Conservation (phyloP, 495 filamentous ascomycete species). For the Aspergillus asperescens region DNA sequence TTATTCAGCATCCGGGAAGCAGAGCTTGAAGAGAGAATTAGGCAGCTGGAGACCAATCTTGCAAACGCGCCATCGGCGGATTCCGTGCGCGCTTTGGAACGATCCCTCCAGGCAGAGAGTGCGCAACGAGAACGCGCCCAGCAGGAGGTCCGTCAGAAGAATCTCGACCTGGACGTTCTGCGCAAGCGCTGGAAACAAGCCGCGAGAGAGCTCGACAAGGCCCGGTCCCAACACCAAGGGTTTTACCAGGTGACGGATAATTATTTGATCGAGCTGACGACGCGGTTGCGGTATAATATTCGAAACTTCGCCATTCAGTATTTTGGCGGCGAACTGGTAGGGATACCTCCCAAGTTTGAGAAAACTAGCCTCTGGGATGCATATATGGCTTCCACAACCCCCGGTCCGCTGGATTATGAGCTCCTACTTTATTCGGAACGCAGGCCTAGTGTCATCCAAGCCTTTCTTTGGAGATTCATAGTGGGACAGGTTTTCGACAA, state of each 20-base stretch:
- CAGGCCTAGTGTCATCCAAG: constrained; percentile 1
- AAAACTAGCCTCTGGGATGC: not conserved
- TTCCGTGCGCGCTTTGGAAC: not conserved
- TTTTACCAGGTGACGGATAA: constrained; percentile 9
- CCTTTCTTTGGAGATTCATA: not conserved
- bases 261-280: constrained; percentile 8
- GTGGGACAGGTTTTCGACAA: not conserved
- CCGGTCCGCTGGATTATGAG: not conserved
- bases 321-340: not conserved
- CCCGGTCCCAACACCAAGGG: constrained; percentile 4
- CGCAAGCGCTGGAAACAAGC: constrained; percentile 7
- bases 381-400: not conserved
- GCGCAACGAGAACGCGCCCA: not conserved
- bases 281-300: constrained; percentile 2
- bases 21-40: not conserved
- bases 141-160: not conserved
- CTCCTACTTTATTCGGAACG: not conserved
- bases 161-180: not conserved
- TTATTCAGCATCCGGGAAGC: not conserved
- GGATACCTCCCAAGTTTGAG: not conserved
- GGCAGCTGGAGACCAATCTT: not conserved
- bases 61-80: not conserved
- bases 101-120: not conserved
- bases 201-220: constrained; percentile 1
- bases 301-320: constrained; percentile 6